Percentiles rank a stretch among this genome's conserved stretches.
Conservation (phyloP, 1,139 yeast species). For the Yamadazyma sp. region DNA sequence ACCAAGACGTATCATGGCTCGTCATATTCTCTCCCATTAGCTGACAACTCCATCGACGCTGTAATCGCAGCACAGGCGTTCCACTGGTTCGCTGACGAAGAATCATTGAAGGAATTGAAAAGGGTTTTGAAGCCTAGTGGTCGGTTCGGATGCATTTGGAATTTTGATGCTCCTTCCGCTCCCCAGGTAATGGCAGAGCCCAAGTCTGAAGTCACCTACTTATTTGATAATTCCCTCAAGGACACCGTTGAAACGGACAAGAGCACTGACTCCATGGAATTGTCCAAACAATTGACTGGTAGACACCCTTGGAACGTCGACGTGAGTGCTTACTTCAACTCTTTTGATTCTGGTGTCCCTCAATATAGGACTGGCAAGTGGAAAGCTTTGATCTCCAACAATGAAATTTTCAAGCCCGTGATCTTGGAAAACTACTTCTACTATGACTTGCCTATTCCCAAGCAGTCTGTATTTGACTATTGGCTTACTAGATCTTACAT, state of each 20-base stretch:
- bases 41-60: slow-evolving; percentile 47
- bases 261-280: slow-evolving; percentile 6
- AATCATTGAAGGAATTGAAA: slow-evolving; percentile 49
- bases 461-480: slow-evolving; percentile 43
- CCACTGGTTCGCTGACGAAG: slow-evolving; percentile 64
- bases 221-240: slow-evolving; percentile 14
- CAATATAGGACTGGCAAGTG: slow-evolving; percentile 57
- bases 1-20: slow-evolving; percentile 41
- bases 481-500: slow-evolving; percentile 64
- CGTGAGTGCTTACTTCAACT: slow-evolving; percentile 26
- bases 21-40: slow-evolving; percentile 50
- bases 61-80: slow-evolving; percentile 65
- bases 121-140: slow-evolving; percentile 54
- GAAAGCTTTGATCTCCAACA: slow-evolving; percentile 38
- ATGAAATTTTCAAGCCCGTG: slow-evolving; percentile 25
- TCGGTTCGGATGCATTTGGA: slow-evolving; percentile 60
- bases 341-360: slow-evolving; percentile 47
- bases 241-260: background rate
- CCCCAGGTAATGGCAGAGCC: slow-evolving; percentile 10
- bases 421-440: slow-evolving; percentile 32
- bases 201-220: slow-evolving; percentile 11
- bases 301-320: slow-evolving; percentile 24
- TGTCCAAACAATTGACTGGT: slow-evolving; percentile 13
- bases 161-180: slow-evolving; percentile 45
- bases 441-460: slow-evolving; percentile 28